Conservation (phyloP, 352 stramenopile species). For the Pythium rishiriense region DNA sequence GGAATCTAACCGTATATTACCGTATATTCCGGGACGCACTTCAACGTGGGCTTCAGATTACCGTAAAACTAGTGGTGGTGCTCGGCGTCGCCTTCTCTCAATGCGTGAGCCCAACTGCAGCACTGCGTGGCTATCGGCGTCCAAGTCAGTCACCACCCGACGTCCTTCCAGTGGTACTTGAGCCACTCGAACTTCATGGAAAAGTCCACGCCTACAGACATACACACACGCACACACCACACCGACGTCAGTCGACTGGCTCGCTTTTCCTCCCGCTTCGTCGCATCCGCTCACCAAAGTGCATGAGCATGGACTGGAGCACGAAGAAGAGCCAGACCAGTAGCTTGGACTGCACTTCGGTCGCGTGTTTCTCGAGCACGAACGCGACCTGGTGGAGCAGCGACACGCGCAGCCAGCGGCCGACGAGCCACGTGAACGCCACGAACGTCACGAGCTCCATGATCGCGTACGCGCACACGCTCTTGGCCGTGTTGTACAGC, state of each 20-base stretch:
- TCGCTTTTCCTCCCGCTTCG: background rate
- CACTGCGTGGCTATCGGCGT: no score
- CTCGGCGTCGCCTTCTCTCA: no score
- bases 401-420: constrained; percentile 18
- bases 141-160: no score
- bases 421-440: background rate
- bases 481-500: background rate
- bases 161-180: background rate
- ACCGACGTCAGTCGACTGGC: background rate
- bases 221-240: background rate
- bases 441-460: constrained; percentile 18
- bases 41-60: background rate
- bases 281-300: constrained; percentile 19
- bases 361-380: constrained; percentile 30
- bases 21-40: background rate
- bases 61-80: background rate
- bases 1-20: constrained; percentile 1
- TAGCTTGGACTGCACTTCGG: constrained; percentile 34
- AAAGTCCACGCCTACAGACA: constrained; percentile 7
- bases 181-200: constrained; percentile 14
- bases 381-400: constrained; percentile 34
- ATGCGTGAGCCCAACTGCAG: no score
- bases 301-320: constrained; percentile 31
- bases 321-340: constrained; percentile 39
- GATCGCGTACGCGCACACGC: constrained; percentile 7